phyloP scores from a whole-genome alignment of 2,329 filamentous ascomycete species.

The Exserohilum rostratum region DNA sequence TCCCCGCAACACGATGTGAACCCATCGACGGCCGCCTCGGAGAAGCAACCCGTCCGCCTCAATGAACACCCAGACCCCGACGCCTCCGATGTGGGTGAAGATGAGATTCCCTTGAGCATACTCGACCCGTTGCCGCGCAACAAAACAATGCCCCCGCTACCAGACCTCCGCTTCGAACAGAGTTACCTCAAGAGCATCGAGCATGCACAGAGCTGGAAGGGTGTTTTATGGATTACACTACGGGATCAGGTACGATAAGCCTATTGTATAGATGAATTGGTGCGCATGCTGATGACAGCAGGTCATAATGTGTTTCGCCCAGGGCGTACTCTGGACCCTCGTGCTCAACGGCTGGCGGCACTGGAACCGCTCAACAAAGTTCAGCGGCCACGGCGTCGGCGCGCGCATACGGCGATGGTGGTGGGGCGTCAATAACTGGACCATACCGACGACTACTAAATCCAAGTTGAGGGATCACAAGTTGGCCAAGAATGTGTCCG shows the following conservation, averaged over 20 bases:
- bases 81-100: constrained; percentile 61
- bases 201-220: constrained; percentile 77
- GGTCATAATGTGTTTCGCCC: constrained; percentile 84
- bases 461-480: constrained; percentile 35
- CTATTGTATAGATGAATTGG: background rate
- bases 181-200: constrained; percentile 93
- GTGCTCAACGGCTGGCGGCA: constrained; percentile 84
- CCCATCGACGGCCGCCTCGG: constrained; percentile 75
- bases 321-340: constrained; percentile 89
- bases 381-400: constrained; percentile 78
- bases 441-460: constrained; percentile 32
- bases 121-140: constrained; percentile 62
- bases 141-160: constrained; percentile 70
- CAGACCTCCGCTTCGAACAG: constrained; percentile 94
- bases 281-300: constrained; percentile 44
- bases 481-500: constrained; percentile 42
- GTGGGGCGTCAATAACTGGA: constrained; percentile 94
- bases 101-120: constrained; percentile 72
- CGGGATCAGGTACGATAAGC: constrained; percentile 75
- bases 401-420: constrained; percentile 87
- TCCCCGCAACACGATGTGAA: constrained; percentile 78
- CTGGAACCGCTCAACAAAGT: constrained; percentile 80
- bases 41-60: constrained; percentile 65
- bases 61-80: constrained; percentile 45
- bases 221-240: constrained; percentile 81